Conservation (phyloP, 2,329 filamentous ascomycete genomes). For the Penicillium janthinellum region DNA sequence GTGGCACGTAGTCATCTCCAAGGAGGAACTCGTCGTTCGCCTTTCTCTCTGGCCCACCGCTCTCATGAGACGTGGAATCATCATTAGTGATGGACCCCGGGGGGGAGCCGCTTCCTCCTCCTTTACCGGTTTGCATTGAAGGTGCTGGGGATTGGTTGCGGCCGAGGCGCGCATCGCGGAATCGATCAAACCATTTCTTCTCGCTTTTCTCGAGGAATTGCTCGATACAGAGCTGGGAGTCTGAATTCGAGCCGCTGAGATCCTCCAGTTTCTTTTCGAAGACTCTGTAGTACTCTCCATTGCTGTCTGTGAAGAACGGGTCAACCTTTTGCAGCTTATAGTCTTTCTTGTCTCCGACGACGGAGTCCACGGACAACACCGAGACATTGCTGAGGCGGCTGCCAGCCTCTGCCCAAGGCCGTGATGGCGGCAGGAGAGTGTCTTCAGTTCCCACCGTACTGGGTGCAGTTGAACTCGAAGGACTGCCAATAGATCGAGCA, state of each 20-base stretch:
- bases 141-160: conserved; percentile 47
- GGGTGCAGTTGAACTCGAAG: conserved; percentile 29
- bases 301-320: conserved; percentile 67
- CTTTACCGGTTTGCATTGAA: conserved; percentile 36
- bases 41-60: conserved; percentile 37
- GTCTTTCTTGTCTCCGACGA: conserved; percentile 63
- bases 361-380: conserved; percentile 56
- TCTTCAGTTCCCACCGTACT: conserved; percentile 37
- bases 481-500: conserved; percentile 24
- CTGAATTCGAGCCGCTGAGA: conserved; percentile 60
- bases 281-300: conserved; percentile 60
- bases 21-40: conserved; percentile 59
- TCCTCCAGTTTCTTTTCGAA: conserved; percentile 61
- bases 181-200: conserved; percentile 66
- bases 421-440: conserved; percentile 31
- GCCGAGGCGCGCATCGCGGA: conserved; percentile 61
- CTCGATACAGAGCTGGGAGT: conserved; percentile 64
- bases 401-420: conserved; percentile 33
- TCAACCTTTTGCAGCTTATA: conserved; percentile 67
- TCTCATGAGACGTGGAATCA: conserved; percentile 36
- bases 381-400: conserved; percentile 47
- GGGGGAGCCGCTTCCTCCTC: conserved; percentile 35
- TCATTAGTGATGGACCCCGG: conserved; percentile 47
- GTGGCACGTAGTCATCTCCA: conserved; percentile 58
- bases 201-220: conserved; percentile 66